Base-by-base conservation (phyloP, 495 filamentous ascomycete genomes). In the Penicillium alfredii region DNA sequence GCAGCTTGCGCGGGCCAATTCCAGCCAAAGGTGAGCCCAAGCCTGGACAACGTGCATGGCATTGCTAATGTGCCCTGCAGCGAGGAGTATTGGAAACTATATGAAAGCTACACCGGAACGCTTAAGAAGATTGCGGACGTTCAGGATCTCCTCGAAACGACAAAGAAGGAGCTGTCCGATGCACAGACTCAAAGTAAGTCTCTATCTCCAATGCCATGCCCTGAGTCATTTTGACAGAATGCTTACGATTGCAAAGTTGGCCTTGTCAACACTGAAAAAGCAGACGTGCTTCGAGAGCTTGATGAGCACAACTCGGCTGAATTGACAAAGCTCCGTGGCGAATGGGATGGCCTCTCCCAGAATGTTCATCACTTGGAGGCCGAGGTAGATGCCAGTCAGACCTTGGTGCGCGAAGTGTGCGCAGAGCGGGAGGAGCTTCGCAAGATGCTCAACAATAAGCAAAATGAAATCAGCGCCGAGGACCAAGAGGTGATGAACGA, bases 51-150 rank as follows among this genome's bases (percentile, higher is more conserved):
- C n/a, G 27, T 10, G 27, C 8, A 17, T 27, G 27, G 7, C 9
- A 15, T 24, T 40, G 26, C 55, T 67, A 46, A 64, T 30, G 5
- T 21, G 4, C 8, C 13, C 8, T 33, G 3, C 13, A 68, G 69
- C 44, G 66, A 71, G 24, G 61, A 68, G 15, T 71, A 71, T 35
- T 71, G 63, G 59, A 67, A 63, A 24, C 37, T 71, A 33, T 69
- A 69, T 31, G 68, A 71, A 20, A 63, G 64, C 23, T 64, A 63
- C 37, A 64, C 65, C 5, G 40, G 46, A 6, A 43, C 55, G n/a
- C 56, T 68, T 13, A 58, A 62, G 37, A 68, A 63, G 42, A 55
- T 66, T 31, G 56, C 58, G 17, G 66, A 68, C 11, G 46, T 64
- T 14, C 61, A 72, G 33, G 59, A 68, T 38, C 49, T 53, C 8